These are phyloP conservation scores for Ceratocystis cubensis DNA, from an alignment of 2,329 filamentous ascomycete species.

Conservation along the genomic window DNA sequence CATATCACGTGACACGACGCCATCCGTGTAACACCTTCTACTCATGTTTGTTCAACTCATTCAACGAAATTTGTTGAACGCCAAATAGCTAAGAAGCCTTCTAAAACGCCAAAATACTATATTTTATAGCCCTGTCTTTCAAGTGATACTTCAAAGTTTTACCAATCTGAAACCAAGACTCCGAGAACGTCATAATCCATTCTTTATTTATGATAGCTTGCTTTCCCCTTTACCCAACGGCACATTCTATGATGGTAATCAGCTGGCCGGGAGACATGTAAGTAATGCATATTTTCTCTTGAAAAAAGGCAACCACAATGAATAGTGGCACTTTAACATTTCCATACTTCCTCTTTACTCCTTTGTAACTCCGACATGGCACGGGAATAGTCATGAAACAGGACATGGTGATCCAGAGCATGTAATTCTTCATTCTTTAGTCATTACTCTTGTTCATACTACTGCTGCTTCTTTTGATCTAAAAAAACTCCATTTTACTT, in stretches of 20 bases:
- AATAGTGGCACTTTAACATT: background rate
- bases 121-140: background rate
- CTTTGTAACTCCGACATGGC: background rate
- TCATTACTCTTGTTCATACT: conserved; percentile 10
- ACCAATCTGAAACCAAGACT: conserved; percentile 9
- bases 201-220: background rate
- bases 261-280: background rate
- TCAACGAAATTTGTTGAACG: too few relatives aligned
- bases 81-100: too few relatives aligned
- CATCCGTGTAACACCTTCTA: background rate
- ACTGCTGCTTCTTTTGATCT: conserved; percentile 23
- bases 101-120: background rate
- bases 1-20: conserved; percentile 11
- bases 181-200: background rate
- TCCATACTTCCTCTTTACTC: background rate
- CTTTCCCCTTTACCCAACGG: background rate
- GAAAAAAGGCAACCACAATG: conserved; percentile 7
- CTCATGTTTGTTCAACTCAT: too few relatives aligned
- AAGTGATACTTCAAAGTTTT: background rate
- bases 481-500: conserved; percentile 23
- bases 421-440: conserved; percentile 4
- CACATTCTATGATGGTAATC: background rate
- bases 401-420: background rate
- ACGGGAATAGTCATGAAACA: background rate
- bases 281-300: conserved; percentile 1